Percentiles rank a stretch among this genome's conserved stretches.
Evolutionary conservation across 1,284 basidiomycete species (phyloP).

Genomic region (Tremellales sp.): DNA sequence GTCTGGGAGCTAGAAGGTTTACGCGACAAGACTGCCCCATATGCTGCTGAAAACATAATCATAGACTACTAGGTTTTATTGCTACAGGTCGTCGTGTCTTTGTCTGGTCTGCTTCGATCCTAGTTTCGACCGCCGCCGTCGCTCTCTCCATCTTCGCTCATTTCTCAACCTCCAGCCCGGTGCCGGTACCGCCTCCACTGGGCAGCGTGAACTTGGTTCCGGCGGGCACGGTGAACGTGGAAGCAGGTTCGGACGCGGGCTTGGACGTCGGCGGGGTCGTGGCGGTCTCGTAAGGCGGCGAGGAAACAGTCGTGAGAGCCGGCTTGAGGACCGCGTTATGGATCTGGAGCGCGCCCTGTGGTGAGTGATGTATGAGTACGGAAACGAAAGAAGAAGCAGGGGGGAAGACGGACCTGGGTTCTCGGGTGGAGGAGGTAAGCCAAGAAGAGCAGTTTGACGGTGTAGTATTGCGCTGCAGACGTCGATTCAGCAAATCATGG

Average conservation of each 20-base stretch:
- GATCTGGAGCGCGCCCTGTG: slow-evolving; percentile 30
- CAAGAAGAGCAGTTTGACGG: slow-evolving; percentile 37
- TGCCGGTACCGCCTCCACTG: slow-evolving; percentile 11
- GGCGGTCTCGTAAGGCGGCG: slow-evolving; percentile 2
- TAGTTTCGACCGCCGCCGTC: neutral
- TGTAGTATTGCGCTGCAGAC: slow-evolving; percentile 40
- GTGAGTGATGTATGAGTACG: slow-evolving; percentile 1
- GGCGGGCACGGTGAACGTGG: slow-evolving; percentile 3
- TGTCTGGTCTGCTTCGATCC: neutral
- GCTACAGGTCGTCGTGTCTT: neutral
- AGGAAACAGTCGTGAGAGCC: slow-evolving; percentile 13
- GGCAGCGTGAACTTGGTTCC: slow-evolving; percentile 5
- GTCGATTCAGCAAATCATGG: slow-evolving; percentile 4
- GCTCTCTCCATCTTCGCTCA: neutral
- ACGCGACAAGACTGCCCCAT: neutral
- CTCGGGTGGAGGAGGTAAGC: slow-evolving; percentile 40
- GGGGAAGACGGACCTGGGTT: slow-evolving; percentile 23
- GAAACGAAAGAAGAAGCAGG: neutral
- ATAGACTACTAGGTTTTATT: neutral
- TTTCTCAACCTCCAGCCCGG: slow-evolving; percentile 12
- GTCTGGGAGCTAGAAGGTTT: neutral
- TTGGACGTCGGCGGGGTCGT: slow-evolving; percentile 3
- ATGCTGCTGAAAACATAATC: too few relatives aligned
- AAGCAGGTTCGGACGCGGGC: slow-evolving; percentile 6
- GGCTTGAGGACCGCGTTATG: slow-evolving; percentile 22